These are phyloP conservation scores for Suillus subluteus DNA, from an alignment of 768 basidiomycete genomes.

Conservation along the genomic window DNA sequence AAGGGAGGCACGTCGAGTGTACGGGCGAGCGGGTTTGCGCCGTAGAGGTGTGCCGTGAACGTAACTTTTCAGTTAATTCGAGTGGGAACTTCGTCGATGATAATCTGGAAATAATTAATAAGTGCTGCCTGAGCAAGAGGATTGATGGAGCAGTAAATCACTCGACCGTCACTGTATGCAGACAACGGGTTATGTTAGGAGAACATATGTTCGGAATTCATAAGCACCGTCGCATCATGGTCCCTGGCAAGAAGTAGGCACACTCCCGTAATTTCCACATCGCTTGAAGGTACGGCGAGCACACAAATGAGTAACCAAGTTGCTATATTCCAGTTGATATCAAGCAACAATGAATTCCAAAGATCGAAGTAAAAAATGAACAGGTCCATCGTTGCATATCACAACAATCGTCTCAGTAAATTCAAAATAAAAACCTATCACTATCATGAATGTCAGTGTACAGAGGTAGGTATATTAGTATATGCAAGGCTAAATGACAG, in stretches of 20 bases:
- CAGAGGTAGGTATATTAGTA: conserved; percentile 1
- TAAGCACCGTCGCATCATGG: neutral
- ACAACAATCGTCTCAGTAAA: conserved; percentile 3
- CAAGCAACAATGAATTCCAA: neutral
- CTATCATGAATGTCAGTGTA: conserved; percentile 6
- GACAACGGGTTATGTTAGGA: neutral
- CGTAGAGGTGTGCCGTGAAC: too few species aligned
- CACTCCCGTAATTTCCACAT: neutral
- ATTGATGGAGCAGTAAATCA: too few species aligned
- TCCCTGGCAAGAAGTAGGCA: too few species aligned
- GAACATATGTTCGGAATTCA: neutral
- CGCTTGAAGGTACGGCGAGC: neutral
- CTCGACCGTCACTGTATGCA: too few species aligned
- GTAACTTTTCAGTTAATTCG: too few species aligned
- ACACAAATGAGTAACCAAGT: neutral
- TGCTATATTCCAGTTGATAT: neutral
- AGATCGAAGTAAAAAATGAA: neutral
- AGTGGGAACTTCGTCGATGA: too few species aligned
- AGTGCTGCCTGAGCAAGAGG: too few species aligned
- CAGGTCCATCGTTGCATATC: neutral
- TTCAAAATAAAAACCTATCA: neutral
- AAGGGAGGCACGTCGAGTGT: neutral
- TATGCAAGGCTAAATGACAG: conserved; percentile 3
- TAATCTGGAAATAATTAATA: too few species aligned
- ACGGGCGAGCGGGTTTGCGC: neutral